A percentile compares a stretch with the other conserved stretches of the same genome.
Evolutionary conservation across 139 green algal genomes (phyloP).

Genomic region (Picochlorum costavermella): DNA sequence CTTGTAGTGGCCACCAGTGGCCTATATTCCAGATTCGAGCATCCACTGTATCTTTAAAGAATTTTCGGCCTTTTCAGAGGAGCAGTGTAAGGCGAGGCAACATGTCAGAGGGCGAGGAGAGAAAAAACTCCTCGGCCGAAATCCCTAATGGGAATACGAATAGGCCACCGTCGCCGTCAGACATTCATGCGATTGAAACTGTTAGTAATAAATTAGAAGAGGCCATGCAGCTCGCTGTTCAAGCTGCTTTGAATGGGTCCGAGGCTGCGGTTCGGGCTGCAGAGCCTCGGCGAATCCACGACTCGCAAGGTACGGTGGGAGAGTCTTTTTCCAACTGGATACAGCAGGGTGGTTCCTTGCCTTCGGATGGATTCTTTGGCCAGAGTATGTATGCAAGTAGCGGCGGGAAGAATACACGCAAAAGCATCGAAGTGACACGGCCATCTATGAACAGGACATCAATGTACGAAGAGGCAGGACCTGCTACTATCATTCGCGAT

Average conservation of each 20-base stretch:
- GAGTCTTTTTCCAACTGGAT: neutral
- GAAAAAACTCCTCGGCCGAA: no score
- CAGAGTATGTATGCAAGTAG: neutral
- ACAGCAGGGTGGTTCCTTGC: neutral
- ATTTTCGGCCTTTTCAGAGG: no score
- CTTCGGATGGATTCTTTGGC: neutral
- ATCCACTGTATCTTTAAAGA: no score
- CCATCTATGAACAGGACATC: neutral
- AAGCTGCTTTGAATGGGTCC: conserved; percentile 2
- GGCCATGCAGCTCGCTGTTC: conserved; percentile 6
- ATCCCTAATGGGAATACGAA: no score
- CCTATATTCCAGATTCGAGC: no score
- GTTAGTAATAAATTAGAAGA: neutral
- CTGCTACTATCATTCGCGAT: conserved; percentile 12
- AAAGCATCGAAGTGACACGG: neutral
- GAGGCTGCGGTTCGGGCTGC: neutral
- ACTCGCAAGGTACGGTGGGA: neutral
- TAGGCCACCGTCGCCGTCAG: no score
- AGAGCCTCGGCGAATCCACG: neutral
- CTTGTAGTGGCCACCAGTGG: no score
- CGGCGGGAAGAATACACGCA: neutral
- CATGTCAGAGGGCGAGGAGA: no score
- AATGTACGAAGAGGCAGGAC: neutral
- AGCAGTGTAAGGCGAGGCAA: no score
- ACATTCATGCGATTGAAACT: no score